Base-by-base conservation (phyloP, 306 rosid genomes). In the Gillenia trifoliata region DNA sequence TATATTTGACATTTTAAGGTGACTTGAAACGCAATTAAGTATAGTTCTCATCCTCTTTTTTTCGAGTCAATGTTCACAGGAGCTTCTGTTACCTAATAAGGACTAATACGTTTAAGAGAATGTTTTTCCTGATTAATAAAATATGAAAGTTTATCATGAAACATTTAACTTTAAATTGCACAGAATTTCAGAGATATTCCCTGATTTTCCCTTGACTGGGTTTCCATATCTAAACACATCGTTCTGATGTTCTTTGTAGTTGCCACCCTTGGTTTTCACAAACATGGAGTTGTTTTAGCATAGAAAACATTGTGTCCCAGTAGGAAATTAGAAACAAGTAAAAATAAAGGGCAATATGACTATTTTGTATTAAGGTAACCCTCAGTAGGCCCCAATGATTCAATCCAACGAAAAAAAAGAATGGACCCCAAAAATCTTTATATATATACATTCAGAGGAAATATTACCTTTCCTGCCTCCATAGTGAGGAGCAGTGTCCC, bases 401-500 rank as follows among this genome's bases (percentile, higher is more conserved):
- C 61, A 55, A 49, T 19, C 56, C 26, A 59, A 19, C 25, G 25
- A 26, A 4, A 12, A 25, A 59, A 26, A 68, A 31, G 50, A 31
- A 28, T 40, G 49, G 68, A 69, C 43, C 22, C 66, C 70, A 63
- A 41, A 78, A 52, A 66, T 11, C 31, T 78, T 62, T 54, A 23
- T 10, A 47, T 38, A 73, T 33, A 71, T 47, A 75, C 15, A 79
- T 55, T 16, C 52, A 57, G 61, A 71, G 7, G 30, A 29, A 65
- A 55, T 34, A 68, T 66, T 85, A 94, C 98, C 98, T 87, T 91
- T 91, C 71, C 90, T 89, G 73, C 98, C 98, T 78, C 98, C 98
- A 79, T 94, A 94, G 74, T 94, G 98, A 82, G 98, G 98, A 79
- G 99, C 93, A 38, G 99, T 94, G 72, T 94, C 99, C 99, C 99